phyloP scores from a whole-genome alignment of 495 filamentous ascomycete species.

The Lophium mytilinum region DNA sequence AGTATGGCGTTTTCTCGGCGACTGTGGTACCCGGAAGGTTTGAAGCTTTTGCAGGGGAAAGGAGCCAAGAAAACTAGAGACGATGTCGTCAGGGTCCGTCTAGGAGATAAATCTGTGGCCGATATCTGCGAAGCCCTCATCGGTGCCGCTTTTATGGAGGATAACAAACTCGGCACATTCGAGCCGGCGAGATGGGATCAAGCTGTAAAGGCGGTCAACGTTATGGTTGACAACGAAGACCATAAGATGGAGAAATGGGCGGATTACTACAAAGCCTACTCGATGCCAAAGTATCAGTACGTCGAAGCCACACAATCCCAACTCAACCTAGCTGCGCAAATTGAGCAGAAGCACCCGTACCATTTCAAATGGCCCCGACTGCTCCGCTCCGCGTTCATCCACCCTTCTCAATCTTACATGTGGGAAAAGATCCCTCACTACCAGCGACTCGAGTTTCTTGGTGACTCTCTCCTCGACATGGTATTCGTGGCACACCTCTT shows the following conservation, averaged over 20 bases:
- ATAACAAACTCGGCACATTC: constrained; percentile 35
- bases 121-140: constrained; percentile 96
- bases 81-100: constrained; percentile 50
- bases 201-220: constrained; percentile 75
- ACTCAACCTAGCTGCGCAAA: constrained; percentile 54
- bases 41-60: constrained; percentile 56
- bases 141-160: constrained; percentile 71
- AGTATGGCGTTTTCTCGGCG: constrained; percentile 71
- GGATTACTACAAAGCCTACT: constrained; percentile 68
- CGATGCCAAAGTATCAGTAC: constrained; percentile 62
- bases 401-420: constrained; percentile 68
- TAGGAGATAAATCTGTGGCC: constrained; percentile 89
- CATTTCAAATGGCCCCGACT: constrained; percentile 72
- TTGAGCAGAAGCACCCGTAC: constrained; percentile 64
- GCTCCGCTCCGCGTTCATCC: constrained; percentile 76
- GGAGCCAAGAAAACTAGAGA: constrained; percentile 46
- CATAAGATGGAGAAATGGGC: constrained; percentile 60
- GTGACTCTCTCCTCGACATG: constrained; percentile 86
- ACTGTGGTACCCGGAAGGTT: constrained; percentile 74
- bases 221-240: constrained; percentile 56
- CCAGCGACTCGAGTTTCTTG: constrained; percentile 88
- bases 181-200: constrained; percentile 56
- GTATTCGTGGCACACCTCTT: constrained; percentile 76
- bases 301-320: constrained; percentile 51
- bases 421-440: constrained; percentile 79